A percentile compares a stretch with the other conserved stretches of the same genome.
These are phyloP conservation scores for Dipodascopsis uninucleata DNA, from an alignment of 805 yeast genomes.

Conservation along the genomic window DNA sequence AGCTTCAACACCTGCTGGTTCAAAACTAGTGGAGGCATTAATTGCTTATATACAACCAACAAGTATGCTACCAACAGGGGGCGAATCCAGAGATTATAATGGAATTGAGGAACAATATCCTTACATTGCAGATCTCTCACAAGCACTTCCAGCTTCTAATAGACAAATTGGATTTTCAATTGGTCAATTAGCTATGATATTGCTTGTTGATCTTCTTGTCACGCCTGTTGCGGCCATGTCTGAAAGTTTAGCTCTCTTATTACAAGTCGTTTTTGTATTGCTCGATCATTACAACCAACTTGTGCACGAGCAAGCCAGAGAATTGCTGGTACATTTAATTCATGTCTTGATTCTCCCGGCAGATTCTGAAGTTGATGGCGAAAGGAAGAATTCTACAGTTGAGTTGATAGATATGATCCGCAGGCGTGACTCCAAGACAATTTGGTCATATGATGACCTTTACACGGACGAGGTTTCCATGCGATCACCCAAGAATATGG, in stretches of 20 bases:
- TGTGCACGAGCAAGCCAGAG: slow-evolving; percentile 81
- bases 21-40: slow-evolving; percentile 58
- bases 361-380: slow-evolving; percentile 37
- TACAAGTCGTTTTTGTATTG: slow-evolving; percentile 76
- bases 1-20: slow-evolving; percentile 47
- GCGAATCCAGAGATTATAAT: slow-evolving; percentile 30
- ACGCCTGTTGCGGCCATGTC: slow-evolving; percentile 60
- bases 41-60: slow-evolving; percentile 74
- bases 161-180: slow-evolving; percentile 74
- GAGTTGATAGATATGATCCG: slow-evolving; percentile 58
- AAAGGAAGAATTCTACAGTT: slow-evolving; percentile 36
- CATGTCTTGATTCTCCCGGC: slow-evolving; percentile 57
- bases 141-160: slow-evolving; percentile 50
- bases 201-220: slow-evolving; percentile 75
- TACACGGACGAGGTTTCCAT: slow-evolving; percentile 73
- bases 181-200: slow-evolving; percentile 82
- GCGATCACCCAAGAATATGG: slow-evolving; percentile 84
- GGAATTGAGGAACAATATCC: slow-evolving; percentile 49
- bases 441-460: slow-evolving; percentile 88
- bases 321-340: slow-evolving; percentile 66
- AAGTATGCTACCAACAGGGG: slow-evolving; percentile 76
- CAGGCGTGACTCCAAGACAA: slow-evolving; percentile 46
- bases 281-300: slow-evolving; percentile 82
- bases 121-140: slow-evolving; percentile 70
- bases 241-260: slow-evolving; percentile 60